Evolutionary conservation across 305 asterid genomes (phyloP), one percentile per base, ranked within the genome.

Genomic region (Galium porrigens): DNA sequence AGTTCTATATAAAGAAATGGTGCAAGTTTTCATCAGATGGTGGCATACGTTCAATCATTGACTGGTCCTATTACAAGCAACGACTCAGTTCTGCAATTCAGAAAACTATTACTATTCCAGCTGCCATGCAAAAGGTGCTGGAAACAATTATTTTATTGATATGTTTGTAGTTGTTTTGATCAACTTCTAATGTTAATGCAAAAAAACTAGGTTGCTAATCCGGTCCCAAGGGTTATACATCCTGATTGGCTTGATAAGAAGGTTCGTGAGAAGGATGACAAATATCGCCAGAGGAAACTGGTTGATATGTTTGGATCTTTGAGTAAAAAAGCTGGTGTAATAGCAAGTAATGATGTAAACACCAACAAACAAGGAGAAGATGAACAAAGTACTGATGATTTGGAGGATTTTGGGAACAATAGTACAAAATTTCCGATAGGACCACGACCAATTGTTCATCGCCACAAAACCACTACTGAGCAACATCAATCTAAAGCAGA

Each of bases 181-280:
- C 72, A 67, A 55, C 62, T 72, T 71, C 73, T 70, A 63, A 80
- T 58, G 62, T 52, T 80, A 71, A 74, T 56, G 56, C 72, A 52
- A 57, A 69, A 58, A 78, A 27, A 61, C 63, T 82, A 94, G 99
- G 90, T 94, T 77, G 79, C 90, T 65, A 94, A 94, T 78, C 99
- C 99, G 78, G 97, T 94, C 61, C 97, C 99, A 27, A 84, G 97
- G 82, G 99, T 94, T 76, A 75, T 80, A 81, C 99, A 94, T 85
- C 99, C 99, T 62, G 99, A 94, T 73, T 94, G 99, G 99, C 83
- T 94, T 73, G 94, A 94, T 85, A 94, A 87, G 84, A 94, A 82
- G 83, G 94, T 94, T 69, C 96, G 94, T 70, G 99, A 94, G 77
- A 92, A 94, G 70, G 99, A 89, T 59, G 99, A 94, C 79, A 94